Conservation (phyloP, 495 filamentous ascomycete species). For the Penicillium taxi region DNA sequence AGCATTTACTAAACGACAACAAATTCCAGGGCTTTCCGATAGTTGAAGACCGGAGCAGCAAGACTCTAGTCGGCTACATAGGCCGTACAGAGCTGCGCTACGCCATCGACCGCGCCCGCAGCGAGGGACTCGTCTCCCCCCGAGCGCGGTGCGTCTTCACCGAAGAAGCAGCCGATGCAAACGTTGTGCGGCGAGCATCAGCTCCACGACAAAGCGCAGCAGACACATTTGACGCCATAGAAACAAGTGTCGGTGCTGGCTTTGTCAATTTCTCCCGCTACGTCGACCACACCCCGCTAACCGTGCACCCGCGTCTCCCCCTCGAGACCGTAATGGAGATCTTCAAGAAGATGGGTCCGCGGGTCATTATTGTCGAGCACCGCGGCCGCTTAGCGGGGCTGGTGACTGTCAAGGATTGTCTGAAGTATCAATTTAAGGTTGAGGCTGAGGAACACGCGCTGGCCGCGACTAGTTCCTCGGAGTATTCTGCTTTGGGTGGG, state of each 20-base stretch:
- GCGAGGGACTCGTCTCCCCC: conserved; percentile 60
- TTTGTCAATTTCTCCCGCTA: conserved; percentile 79
- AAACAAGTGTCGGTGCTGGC: conserved; percentile 45
- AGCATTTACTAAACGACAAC: conserved; percentile 68
- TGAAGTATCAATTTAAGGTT: conserved; percentile 96
- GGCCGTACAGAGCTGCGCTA: conserved; percentile 90
- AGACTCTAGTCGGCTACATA: conserved; percentile 81
- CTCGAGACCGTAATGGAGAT: conserved; percentile 98
- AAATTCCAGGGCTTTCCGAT: conserved; percentile 95
- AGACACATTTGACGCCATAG: conserved; percentile 58
- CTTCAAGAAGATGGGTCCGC: conserved; percentile 95
- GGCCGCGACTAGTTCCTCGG: conserved; percentile 40
- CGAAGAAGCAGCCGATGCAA: conserved; percentile 45
- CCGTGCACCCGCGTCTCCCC: conserved; percentile 83
- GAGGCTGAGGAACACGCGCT: conserved; percentile 77
- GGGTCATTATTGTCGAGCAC: conserved; percentile 89
- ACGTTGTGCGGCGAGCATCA: conserved; percentile 29
- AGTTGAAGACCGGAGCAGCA: conserved; percentile 64
- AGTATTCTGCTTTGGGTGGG: conserved; percentile 24
- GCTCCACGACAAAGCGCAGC: conserved; percentile 30
- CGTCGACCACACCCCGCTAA: conserved; percentile 82
- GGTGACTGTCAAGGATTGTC: conserved; percentile 93
- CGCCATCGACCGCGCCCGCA: conserved; percentile 77
- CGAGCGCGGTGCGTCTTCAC: conserved; percentile 73
- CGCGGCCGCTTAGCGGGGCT: conserved; percentile 73